Evolutionary conservation across 768 basidiomycete species (phyloP), one percentile per base, ranked within the genome.

Genomic region (Termitomyces bulborhizus): DNA sequence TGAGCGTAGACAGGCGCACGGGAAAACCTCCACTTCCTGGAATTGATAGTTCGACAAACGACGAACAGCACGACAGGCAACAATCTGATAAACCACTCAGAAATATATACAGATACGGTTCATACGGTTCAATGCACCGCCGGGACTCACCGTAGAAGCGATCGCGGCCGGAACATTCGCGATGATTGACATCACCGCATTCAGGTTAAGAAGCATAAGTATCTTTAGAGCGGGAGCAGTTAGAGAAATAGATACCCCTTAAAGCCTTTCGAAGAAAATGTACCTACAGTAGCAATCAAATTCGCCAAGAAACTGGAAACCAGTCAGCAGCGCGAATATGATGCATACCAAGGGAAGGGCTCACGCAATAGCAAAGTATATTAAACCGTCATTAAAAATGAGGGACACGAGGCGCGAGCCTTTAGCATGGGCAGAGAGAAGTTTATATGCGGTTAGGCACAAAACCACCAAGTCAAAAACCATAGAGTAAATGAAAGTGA

Each of bases 401-500:
- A 88, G 77, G 46, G 69, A 76, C 46, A 85, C 79, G 21, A 89
- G 79, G 37, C 76, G 78, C 18, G 82, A 81, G 34, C 80, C 78
- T 45, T 68, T 73, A 18, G 73, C 65, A 21, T 63, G 57, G 11
- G 74, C 73, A 60, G 75, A 72, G 7, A 78, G 62, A 18, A 89
- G 77, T 60, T 88, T 89, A 68, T 71, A 79, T 11, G 76, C 81
- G 26, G 84, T 86, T 48, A 88, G 71, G 44, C 69, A 71, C 31
- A 89, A 67, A 48, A 89, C 84, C 13, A 71, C 64, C 57, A 89
- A 75, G 69, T 89, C 87, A 63, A 88, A 87, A 18, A 70, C 69
- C 87, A 89, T 89, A 46, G 83, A 79, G 63, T 88, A 88, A 60
- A 88, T 85, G 68, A 86, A 89, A 5, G 81, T 81, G 24, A 76